phyloP scores from a whole-genome alignment of 2,329 filamentous ascomycete genomes.

The Nigrograna mackinnonii region DNA sequence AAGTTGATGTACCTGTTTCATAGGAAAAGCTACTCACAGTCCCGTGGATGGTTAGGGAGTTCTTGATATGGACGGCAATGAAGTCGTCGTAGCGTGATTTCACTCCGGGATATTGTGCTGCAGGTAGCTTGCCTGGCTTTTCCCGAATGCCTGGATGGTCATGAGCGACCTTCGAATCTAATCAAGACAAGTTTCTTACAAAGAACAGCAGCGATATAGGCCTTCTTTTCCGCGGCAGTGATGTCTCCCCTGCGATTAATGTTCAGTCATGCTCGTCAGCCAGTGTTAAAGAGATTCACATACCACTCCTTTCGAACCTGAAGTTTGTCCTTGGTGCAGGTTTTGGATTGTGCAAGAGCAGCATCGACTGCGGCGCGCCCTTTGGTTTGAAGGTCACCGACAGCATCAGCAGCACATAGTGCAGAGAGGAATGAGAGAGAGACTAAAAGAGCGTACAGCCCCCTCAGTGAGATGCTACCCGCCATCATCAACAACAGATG shows the following conservation, averaged over 20 bases:
- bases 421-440: constrained; percentile 19
- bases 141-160: constrained; percentile 19
- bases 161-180: constrained; percentile 13
- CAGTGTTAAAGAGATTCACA: neutral
- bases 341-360: constrained; percentile 27
- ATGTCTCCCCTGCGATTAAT: constrained; percentile 26
- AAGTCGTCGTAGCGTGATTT: constrained; percentile 41
- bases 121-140: constrained; percentile 23
- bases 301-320: constrained; percentile 34
- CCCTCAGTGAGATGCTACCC: constrained; percentile 13
- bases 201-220: constrained; percentile 41
- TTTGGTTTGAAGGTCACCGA: constrained; percentile 27
- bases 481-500: constrained; percentile 17
- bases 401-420: constrained; percentile 27
- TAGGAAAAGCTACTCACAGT: constrained; percentile 20
- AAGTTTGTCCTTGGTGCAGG: constrained; percentile 34
- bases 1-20: neutral
- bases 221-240: constrained; percentile 30
- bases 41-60: constrained; percentile 35
- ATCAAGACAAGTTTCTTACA: constrained; percentile 27
- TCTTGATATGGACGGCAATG: constrained; percentile 40
- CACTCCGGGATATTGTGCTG: constrained; percentile 32
- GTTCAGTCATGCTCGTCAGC: constrained; percentile 4
- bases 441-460: constrained; percentile 24
- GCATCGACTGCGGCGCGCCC: constrained; percentile 30